phyloP scores from a whole-genome alignment of 2,329 filamentous ascomycete species.

The Colletotrichum sojae region DNA sequence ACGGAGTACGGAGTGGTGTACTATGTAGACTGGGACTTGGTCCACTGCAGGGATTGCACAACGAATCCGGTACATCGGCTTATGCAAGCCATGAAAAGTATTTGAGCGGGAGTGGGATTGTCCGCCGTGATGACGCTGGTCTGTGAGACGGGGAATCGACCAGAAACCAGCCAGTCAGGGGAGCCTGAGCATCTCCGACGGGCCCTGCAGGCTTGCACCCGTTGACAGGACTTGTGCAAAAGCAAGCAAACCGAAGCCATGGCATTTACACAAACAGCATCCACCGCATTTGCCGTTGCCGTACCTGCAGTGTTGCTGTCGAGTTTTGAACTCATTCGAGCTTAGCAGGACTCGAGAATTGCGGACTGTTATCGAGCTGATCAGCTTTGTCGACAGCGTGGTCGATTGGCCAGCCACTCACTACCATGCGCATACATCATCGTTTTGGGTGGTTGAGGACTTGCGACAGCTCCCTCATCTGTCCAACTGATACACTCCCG shows the following conservation, averaged over 20 bases:
- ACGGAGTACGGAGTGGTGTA: too few relatives aligned
- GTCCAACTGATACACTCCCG: background rate
- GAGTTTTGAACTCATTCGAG: background rate
- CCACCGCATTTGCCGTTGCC: background rate
- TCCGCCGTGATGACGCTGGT: conserved; percentile 4
- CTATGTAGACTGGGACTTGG: background rate
- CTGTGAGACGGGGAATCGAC: background rate
- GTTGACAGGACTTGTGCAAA: conserved; percentile 15
- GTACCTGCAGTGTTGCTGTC: background rate
- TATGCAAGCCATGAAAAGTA: conserved; percentile 25
- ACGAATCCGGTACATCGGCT: background rate
- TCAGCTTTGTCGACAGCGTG: background rate
- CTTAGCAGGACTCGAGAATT: conserved; percentile 6
- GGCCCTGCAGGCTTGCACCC: conserved; percentile 8
- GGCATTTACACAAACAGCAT: conserved; percentile 14
- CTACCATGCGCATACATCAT: background rate
- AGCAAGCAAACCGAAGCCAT: conserved; percentile 19
- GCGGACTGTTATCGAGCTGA: background rate
- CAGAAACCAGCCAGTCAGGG: conserved; percentile 2
- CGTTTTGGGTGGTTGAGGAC: background rate
- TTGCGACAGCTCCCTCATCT: background rate
- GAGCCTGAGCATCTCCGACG: background rate
- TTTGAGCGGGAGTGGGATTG: conserved; percentile 7
- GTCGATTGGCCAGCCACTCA: background rate
- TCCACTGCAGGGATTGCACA: conserved; percentile 19